A percentile compares a stretch with the other conserved stretches of the same genome.
phyloP scores from a whole-genome alignment of 2,329 filamentous ascomycete genomes.

The Sclerotinia borealis region DNA sequence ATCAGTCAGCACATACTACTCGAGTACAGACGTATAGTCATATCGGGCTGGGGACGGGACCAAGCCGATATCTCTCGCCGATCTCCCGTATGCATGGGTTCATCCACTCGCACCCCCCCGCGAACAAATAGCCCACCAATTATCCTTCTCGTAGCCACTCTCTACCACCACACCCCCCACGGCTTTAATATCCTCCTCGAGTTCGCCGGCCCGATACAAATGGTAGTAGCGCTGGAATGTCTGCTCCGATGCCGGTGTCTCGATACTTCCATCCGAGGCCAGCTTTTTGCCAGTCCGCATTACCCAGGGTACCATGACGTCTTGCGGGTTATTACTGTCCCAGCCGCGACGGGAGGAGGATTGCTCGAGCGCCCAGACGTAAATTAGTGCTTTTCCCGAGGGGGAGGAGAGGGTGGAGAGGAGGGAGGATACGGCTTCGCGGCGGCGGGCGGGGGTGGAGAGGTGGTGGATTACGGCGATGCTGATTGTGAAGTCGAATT shows the following conservation, averaged over 20 bases:
- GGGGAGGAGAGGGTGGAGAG: neutral
- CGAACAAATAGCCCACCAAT: conserved; percentile 80
- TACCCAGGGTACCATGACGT: conserved; percentile 95
- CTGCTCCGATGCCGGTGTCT: conserved; percentile 33
- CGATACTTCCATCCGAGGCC: conserved; percentile 25
- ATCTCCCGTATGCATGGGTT: neutral
- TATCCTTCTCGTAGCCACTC: conserved; percentile 91
- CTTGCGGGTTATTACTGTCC: conserved; percentile 77
- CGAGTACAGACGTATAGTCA: no score
- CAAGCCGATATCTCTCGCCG: neutral
- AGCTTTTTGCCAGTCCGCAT: conserved; percentile 42
- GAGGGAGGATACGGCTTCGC: conserved; percentile 46
- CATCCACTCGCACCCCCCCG: neutral
- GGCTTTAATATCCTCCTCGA: conserved; percentile 69
- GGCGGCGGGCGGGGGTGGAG: conserved; percentile 66
- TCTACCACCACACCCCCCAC: conserved; percentile 73
- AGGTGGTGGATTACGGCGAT: conserved; percentile 94
- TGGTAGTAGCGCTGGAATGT: conserved; percentile 88
- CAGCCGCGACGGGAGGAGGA: conserved; percentile 79
- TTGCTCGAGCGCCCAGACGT: conserved; percentile 96
- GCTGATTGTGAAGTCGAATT: conserved; percentile 85
- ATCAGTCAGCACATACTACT: neutral
- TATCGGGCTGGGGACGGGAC: neutral
- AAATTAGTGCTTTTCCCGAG: conserved; percentile 66
- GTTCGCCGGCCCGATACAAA: conserved; percentile 77